phyloP scores from a whole-genome alignment of 345 rosid genomes.

The Hibiscus mutabilis region DNA sequence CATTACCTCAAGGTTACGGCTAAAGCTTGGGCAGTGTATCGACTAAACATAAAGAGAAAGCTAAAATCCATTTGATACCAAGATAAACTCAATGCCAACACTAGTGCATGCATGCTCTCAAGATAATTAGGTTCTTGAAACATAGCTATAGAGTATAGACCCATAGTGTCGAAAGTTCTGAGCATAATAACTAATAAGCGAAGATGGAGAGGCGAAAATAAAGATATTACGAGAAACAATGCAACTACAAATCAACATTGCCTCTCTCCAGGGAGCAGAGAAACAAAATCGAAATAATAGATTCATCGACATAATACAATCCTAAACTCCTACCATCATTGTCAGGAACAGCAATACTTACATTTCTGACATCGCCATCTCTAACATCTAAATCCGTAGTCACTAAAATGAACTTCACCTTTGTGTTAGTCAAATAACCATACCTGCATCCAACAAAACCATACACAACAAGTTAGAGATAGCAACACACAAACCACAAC shows the following conservation, averaged over 20 bases:
- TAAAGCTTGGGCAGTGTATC: background rate
- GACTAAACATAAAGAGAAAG: background rate
- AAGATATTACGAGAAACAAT: background rate
- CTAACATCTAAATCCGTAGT: slow-evolving; percentile 81
- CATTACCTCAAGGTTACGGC: background rate
- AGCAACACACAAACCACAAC: background rate
- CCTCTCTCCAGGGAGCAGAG: background rate
- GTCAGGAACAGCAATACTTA: slow-evolving; percentile 26
- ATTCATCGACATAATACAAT: background rate
- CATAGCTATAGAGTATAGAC: background rate
- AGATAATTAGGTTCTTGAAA: background rate
- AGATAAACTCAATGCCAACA: background rate
- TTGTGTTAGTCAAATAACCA: slow-evolving; percentile 91
- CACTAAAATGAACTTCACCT: slow-evolving; percentile 87
- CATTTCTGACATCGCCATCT: slow-evolving; percentile 90
- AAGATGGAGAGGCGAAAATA: background rate
- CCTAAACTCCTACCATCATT: background rate
- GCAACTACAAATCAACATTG: background rate
- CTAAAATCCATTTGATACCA: background rate
- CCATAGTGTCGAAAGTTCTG: background rate
- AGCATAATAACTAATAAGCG: background rate
- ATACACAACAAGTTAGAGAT: background rate
- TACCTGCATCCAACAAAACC: slow-evolving; percentile 38
- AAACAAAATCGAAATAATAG: background rate
- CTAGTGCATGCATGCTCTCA: background rate